Conservation (phyloP, 164 flowering plant species). For the Vitis vinifera region DNA sequence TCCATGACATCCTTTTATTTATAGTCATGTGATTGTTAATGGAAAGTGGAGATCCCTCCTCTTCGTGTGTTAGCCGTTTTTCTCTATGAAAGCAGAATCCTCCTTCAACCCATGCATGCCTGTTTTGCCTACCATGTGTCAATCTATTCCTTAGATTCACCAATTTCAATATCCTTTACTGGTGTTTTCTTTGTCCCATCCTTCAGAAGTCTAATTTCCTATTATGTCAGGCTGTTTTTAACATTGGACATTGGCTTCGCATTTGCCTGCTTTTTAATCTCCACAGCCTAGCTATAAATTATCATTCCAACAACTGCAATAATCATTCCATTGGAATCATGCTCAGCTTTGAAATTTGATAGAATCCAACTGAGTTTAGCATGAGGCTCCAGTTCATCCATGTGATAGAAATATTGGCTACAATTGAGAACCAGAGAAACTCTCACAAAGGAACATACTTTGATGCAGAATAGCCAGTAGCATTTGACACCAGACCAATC, state of each 20-base stretch:
- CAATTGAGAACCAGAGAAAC: conserved; percentile 87
- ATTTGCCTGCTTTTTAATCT: conserved; percentile 29
- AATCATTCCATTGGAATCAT: conserved; percentile 75
- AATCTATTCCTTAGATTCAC: conserved; percentile 29
- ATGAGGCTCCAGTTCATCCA: conserved; percentile 75
- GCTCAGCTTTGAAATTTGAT: conserved; percentile 86
- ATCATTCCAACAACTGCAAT: conserved; percentile 61
- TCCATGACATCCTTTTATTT: no score
- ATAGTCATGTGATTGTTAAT: no score
- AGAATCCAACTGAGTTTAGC: conserved; percentile 49
- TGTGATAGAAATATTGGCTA: conserved; percentile 84
- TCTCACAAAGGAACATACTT: conserved; percentile 93
- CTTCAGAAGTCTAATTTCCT: conserved; percentile 44
- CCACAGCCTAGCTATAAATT: conserved; percentile 45
- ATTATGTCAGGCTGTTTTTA: conserved; percentile 43
- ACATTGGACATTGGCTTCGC: conserved; percentile 15
- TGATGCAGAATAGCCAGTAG: conserved; percentile 70
- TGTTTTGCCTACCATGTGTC: no score
- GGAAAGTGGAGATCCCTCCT: no score
- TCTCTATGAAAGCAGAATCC: no score
- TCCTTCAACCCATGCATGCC: no score
- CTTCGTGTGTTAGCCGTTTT: no score
- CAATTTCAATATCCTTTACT: conserved; percentile 47
- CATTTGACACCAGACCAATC: conserved; percentile 80
- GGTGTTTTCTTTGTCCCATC: conserved; percentile 32